Evolutionary conservation across 1,139 yeast genomes (phyloP).

Genomic region (Cylindricascospora bacillispora): DNA sequence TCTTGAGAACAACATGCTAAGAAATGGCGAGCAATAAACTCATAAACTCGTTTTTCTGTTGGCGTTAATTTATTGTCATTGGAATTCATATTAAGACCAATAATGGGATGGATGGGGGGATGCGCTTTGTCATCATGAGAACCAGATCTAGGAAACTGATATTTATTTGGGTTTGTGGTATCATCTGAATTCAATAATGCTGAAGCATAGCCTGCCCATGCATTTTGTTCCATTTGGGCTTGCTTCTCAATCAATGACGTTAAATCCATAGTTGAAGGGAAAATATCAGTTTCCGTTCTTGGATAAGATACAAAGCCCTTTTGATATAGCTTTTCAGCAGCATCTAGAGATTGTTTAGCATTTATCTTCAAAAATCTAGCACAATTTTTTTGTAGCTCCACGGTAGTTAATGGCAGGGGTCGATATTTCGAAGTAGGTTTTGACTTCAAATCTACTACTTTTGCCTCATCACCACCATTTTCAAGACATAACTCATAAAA

Average conservation of each 20-base stretch:
- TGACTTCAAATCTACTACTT: conserved; percentile 38
- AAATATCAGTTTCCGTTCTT: conserved; percentile 90
- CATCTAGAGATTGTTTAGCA: conserved; percentile 69
- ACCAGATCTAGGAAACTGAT: conserved; percentile 62
- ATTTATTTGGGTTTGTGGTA: conserved; percentile 23
- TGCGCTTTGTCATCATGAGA: conserved; percentile 88
- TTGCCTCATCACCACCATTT: conserved; percentile 32
- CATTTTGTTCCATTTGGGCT: conserved; percentile 27
- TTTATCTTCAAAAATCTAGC: conserved; percentile 60
- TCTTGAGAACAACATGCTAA: conserved; percentile 88
- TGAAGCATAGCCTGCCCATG: conserved; percentile 40
- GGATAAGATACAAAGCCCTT: conserved; percentile 87
- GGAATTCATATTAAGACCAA: conserved; percentile 12
- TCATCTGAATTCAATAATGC: conserved; percentile 19
- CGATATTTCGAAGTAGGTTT: conserved; percentile 65
- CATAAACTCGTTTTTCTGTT: conserved; percentile 65
- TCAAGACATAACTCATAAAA: conserved; percentile 57
- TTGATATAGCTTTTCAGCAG: conserved; percentile 80
- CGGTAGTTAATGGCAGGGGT: conserved; percentile 90
- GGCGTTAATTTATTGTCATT: conserved; percentile 22
- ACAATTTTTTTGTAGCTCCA: conserved; percentile 85
- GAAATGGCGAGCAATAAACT: conserved; percentile 75
- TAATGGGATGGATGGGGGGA: conserved; percentile 95
- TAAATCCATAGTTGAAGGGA: conserved; percentile 66
- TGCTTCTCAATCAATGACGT: conserved; percentile 49